Percentiles rank a stretch among this genome's conserved stretches.
These are phyloP conservation scores for Quercus lobata DNA, from an alignment of 331 rosid genomes.

Conservation along the genomic window DNA sequence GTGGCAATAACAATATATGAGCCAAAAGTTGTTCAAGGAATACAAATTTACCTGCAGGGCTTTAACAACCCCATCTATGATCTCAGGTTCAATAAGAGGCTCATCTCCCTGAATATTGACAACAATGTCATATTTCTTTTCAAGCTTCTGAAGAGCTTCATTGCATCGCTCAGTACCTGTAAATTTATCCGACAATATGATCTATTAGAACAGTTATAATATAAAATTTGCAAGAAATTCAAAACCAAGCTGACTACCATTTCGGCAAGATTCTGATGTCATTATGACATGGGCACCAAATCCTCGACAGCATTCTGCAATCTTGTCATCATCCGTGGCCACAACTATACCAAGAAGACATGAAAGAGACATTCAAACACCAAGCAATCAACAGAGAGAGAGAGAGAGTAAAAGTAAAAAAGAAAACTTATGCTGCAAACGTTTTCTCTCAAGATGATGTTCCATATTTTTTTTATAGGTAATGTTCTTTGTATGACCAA, in stretches of 20 bases:
- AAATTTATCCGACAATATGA: conserved; percentile 6
- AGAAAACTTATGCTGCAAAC: neutral
- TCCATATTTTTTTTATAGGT: neutral
- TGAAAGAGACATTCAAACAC: conserved; percentile 10
- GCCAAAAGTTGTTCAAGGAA: neutral
- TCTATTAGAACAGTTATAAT: neutral
- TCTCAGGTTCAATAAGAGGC: conserved; percentile 93
- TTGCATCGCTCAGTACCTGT: conserved; percentile 92
- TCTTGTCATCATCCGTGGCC: conserved; percentile 91
- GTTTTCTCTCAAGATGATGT: conserved; percentile 3
- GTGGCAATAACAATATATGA: neutral
- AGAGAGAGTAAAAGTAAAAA: too few relatives aligned
- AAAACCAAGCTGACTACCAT: conserved; percentile 47
- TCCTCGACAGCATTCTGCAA: conserved; percentile 78
- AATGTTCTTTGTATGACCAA: too few relatives aligned
- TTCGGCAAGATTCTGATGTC: conserved; percentile 88
- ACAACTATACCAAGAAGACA: conserved; percentile 54
- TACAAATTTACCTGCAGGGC: conserved; percentile 66
- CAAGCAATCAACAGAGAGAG: conserved; percentile 6
- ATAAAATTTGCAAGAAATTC: neutral
- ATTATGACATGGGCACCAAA: conserved; percentile 94
- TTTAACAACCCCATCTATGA: conserved; percentile 84
- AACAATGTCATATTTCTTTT: conserved; percentile 77
- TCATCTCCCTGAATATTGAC: conserved; percentile 99
- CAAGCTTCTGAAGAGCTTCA: conserved; percentile 88